Conservation (phyloP, 495 filamentous ascomycete genomes). For the Penicillium ucsense region DNA sequence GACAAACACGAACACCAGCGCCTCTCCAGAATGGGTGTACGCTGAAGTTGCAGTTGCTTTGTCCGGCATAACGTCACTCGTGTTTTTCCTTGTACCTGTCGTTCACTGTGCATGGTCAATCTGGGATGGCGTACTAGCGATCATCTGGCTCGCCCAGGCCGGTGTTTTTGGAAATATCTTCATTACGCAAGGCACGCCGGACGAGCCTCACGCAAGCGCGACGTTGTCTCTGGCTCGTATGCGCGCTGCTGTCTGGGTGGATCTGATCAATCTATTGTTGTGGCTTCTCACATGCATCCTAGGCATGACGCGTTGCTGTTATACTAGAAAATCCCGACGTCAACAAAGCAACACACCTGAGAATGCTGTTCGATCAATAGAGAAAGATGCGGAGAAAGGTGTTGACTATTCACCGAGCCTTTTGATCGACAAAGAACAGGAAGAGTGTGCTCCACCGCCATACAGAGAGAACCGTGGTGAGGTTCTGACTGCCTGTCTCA, state of each 20-base stretch:
- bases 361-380: background rate
- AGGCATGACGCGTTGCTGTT: conserved; percentile 14
- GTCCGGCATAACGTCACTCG: conserved; percentile 45
- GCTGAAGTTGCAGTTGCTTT: conserved; percentile 52
- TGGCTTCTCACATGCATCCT: conserved; percentile 50
- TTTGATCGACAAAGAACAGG: background rate
- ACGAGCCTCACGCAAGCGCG: conserved; percentile 34
- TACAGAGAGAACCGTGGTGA: background rate
- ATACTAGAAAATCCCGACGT: conserved; percentile 5
- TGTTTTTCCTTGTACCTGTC: conserved; percentile 50
- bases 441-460: background rate
- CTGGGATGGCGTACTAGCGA: conserved; percentile 58
- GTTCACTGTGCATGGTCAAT: conserved; percentile 42
- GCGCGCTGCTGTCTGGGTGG: conserved; percentile 70
- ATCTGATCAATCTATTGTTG: conserved; percentile 53
- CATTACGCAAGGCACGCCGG: conserved; percentile 43
- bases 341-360: background rate
- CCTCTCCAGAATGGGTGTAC: conserved; percentile 60
- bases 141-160: conserved; percentile 64
- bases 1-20: conserved; percentile 32
- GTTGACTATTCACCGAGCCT: background rate
- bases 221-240: conserved; percentile 42
- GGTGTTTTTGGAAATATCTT: conserved; percentile 62
- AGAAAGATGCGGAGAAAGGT: background rate
- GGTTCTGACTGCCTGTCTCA: background rate